Base-by-base conservation (phyloP, 176 grass and related monocot genomes). In the Cymbopogon citratus region DNA sequence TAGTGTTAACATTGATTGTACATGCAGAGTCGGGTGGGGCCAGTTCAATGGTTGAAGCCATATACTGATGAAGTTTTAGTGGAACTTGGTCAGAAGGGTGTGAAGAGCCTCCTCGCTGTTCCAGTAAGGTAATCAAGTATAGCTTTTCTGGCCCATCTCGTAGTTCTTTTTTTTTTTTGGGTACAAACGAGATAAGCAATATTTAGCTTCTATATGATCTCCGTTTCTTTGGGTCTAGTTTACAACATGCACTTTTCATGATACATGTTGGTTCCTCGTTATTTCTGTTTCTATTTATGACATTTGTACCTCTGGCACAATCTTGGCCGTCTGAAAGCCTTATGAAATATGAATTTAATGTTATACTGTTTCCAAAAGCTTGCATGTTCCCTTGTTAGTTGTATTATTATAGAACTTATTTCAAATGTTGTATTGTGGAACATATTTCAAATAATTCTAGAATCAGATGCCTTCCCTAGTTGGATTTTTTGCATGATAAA, bases 51-150 rank as follows among this genome's bases (percentile, higher is more conserved):
- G 96, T 71, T 99, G 51, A 98, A 95, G 83, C 96, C 96, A 71
- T 98, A 98, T 82, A 98, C 95, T 40, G 95, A 98, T 77, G 85
- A 98, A 90, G 86, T 95, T 46, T 82, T 98, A 81, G 88, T 93
- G 27, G 87, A 98, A 68, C 89, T 98, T 76, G 96, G 92, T 75
- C 87, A 91, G 81, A 91, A 88, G 60, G 96, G 90, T 62, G 93
- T 91, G n/a, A 99, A 93, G 73, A 99, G 89, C 73, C 89, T 99
- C 65, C 89, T 99, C 28, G 96, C 85, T 83, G 96, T 99, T 75
- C 96, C 96, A 81, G 84, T 99, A 87, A 95, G 96, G 96, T 99
- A 87, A 61, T 54, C 77, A 82, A 74, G 46, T 39, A 85, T 34
- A 15, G 4, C 18, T 60, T 83, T 80, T 27, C 52, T 46, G 15